Conservation (phyloP, 108 stramenopile species). For the Pseudonitzschia multiseries region DNA sequence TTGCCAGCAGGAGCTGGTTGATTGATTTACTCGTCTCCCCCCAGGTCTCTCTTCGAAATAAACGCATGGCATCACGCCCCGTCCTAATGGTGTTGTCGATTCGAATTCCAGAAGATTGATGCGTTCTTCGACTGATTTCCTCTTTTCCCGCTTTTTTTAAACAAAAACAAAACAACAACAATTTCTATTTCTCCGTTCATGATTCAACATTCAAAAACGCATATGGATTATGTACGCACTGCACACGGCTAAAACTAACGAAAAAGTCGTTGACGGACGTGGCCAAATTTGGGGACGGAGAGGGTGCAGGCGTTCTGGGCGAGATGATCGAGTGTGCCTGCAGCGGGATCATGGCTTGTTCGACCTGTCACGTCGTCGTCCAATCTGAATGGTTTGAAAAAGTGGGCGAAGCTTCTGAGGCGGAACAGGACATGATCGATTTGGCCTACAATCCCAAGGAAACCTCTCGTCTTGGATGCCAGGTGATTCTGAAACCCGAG, state of each 20-base stretch:
- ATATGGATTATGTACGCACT: neutral
- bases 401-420: conserved; percentile 51
- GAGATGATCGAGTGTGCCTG: conserved; percentile 77
- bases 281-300: conserved; percentile 49
- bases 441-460: conserved; percentile 51
- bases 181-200: no score
- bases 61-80: no score
- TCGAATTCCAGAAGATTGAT: no score
- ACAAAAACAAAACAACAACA: neutral
- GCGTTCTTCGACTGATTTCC: neutral
- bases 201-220: no score
- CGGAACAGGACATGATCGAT: conserved; percentile 78
- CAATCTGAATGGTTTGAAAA: conserved; percentile 60
- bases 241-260: neutral
- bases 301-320: conserved; percentile 37
- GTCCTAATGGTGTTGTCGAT: no score
- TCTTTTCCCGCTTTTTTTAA: neutral
- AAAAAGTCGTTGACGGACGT: conserved; percentile 51
- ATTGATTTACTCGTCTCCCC: no score
- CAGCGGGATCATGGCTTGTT: conserved; percentile 76
- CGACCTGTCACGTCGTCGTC: conserved; percentile 67
- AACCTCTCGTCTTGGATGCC: conserved; percentile 72
- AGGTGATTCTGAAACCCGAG: conserved; percentile 50
- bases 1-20: no score
- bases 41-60: no score